Evolutionary conservation across 495 filamentous ascomycete species (phyloP).

Genomic region (Penicillium argentinense): DNA sequence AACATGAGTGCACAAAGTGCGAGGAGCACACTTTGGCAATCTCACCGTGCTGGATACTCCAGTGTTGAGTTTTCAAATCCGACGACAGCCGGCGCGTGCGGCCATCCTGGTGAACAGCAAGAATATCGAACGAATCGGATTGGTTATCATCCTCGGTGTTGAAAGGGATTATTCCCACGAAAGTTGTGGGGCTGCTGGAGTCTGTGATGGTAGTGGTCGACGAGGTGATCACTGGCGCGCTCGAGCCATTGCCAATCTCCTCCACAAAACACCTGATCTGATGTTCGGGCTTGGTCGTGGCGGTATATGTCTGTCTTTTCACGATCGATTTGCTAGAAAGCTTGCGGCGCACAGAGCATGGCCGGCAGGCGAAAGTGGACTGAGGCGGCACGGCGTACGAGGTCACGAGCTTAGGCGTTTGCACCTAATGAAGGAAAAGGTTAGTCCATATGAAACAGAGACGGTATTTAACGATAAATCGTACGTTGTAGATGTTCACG

Average conservation of each 20-base stretch:
- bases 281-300: constrained; percentile 39
- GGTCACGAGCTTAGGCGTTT: constrained; percentile 74
- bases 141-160: constrained; percentile 21
- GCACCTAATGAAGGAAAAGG: constrained; percentile 54
- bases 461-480: constrained; percentile 6
- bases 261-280: constrained; percentile 56
- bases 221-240: constrained; percentile 41
- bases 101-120: constrained; percentile 49
- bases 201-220: constrained; percentile 41
- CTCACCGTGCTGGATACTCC: constrained; percentile 44
- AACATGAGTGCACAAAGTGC: constrained; percentile 38
- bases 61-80: constrained; percentile 41
- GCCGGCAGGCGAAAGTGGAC: constrained; percentile 71
- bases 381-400: constrained; percentile 86
- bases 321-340: constrained; percentile 48
- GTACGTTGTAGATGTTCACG: constrained; percentile 90
- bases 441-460: neutral
- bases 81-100: constrained; percentile 41
- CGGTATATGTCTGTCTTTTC: constrained; percentile 70
- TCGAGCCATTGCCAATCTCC: constrained; percentile 41
- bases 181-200: constrained; percentile 41
- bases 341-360: constrained; percentile 71
- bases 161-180: constrained; percentile 40
- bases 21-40: constrained; percentile 31
- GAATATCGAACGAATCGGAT: constrained; percentile 38